Percentiles rank a stretch among this genome's conserved stretches.
Conservation (phyloP, 2,329 filamentous ascomycete genomes). For the Stenocarpella maydis region DNA sequence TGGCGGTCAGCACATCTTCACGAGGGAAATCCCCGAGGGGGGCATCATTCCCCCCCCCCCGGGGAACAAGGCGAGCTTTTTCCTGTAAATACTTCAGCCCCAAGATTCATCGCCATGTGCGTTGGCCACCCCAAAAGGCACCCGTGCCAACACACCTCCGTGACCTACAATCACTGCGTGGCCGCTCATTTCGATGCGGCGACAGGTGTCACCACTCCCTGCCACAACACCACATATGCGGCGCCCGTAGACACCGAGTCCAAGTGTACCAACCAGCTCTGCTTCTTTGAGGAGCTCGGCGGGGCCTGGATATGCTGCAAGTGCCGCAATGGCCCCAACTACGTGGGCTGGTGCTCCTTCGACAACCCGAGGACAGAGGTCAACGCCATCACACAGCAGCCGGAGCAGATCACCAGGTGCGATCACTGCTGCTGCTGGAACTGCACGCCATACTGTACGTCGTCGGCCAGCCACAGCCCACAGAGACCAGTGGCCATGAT, state of each 20-base stretch:
- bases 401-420: slow-evolving; percentile 53
- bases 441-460: slow-evolving; percentile 56
- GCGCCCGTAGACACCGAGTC: slow-evolving; percentile 52
- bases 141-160: slow-evolving; percentile 61
- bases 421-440: slow-evolving; percentile 62
- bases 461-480: neutral
- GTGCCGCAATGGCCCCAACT: slow-evolving; percentile 61
- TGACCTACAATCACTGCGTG: slow-evolving; percentile 64
- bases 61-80: neutral
- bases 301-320: slow-evolving; percentile 63
- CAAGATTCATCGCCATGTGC: too few species aligned
- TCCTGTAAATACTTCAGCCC: neutral
- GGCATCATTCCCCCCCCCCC: neutral
- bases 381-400: slow-evolving; percentile 44
- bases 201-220: slow-evolving; percentile 60
- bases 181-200: slow-evolving; percentile 56
- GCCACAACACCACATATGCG: slow-evolving; percentile 57
- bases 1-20: neutral
- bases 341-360: slow-evolving; percentile 60
- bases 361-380: slow-evolving; percentile 42
- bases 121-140: slow-evolving; percentile 62
- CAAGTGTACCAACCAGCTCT: slow-evolving; percentile 59
- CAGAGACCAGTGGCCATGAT: neutral
- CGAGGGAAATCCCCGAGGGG: neutral
- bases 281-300: slow-evolving; percentile 58